These are phyloP conservation scores for Tanacetum coccineum DNA, from an alignment of 129 eudicot genomes.

Conservation along the genomic window DNA sequence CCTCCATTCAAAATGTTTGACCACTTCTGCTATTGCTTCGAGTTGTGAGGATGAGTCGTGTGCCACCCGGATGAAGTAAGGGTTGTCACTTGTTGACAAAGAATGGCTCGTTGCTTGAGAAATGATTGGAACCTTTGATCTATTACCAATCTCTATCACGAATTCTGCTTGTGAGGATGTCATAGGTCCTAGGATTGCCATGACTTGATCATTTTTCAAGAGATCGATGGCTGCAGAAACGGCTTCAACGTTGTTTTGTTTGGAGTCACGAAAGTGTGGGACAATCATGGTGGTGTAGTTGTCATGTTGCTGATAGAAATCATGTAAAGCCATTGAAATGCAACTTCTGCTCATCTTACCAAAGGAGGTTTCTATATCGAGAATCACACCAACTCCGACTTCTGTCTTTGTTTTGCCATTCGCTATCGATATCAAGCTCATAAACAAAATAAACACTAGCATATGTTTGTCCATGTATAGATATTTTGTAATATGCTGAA, in stretches of 20 bases:
- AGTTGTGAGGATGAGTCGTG: not conserved
- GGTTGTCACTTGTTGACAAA: not conserved
- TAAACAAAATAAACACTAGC: not conserved
- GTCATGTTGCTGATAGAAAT: not conserved
- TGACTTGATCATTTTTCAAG: not conserved
- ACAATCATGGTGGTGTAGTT: not conserved
- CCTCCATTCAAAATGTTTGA: not conserved
- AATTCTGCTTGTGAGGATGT: not conserved
- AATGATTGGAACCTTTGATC: not conserved
- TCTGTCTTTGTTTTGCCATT: not conserved
- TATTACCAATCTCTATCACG: not conserved
- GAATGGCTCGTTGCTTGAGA: not conserved
- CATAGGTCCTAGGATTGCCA: not conserved
- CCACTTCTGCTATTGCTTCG: not conserved
- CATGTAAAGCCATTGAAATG: not conserved
- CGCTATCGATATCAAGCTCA: not conserved
- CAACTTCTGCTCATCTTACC: slow-evolving; percentile 7
- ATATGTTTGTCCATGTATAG: no score
- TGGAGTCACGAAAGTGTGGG: not conserved
- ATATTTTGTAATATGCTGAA: no score
- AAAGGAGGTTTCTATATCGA: not conserved
- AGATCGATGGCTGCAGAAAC: slow-evolving; percentile 2
- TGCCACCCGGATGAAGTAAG: not conserved
- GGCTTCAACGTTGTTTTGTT: not conserved
- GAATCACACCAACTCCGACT: slow-evolving; percentile 3